phyloP scores from a whole-genome alignment of 495 filamentous ascomycete species.

The Gamarada debralockiae region DNA sequence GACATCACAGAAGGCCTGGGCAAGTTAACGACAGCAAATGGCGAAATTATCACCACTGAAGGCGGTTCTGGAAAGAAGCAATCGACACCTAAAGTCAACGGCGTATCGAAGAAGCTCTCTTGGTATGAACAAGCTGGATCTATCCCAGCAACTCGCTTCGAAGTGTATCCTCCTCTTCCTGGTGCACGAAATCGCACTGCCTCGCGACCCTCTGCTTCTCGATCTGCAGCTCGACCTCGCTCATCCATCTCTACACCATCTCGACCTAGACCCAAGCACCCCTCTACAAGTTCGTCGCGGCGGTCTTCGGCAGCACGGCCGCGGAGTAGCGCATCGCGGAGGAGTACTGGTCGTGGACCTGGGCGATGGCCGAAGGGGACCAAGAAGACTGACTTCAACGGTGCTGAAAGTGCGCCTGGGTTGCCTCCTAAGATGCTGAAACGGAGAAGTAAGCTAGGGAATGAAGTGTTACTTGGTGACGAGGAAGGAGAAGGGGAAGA shows the following conservation, averaged over 20 bases:
- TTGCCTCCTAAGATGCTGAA: conserved; percentile 46
- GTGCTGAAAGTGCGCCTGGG: conserved; percentile 51
- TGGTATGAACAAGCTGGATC: conserved; percentile 32
- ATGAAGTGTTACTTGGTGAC: conserved; percentile 18
- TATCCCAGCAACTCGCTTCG: conserved; percentile 77
- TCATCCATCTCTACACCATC: conserved; percentile 4
- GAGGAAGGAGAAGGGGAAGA: conserved; percentile 29
- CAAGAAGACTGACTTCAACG: conserved; percentile 53
- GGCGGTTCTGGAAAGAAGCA: conserved; percentile 4
- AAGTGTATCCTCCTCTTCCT: conserved; percentile 79
- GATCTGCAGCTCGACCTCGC: conserved; percentile 10
- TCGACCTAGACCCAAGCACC: conserved; percentile 9
- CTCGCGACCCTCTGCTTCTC: conserved; percentile 15
- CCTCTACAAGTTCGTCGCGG: conserved; percentile 8
- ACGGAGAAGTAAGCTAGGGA: conserved; percentile 26
- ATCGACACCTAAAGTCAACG: conserved; percentile 26
- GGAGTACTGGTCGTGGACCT: conserved; percentile 46
- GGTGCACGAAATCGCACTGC: conserved; percentile 24
- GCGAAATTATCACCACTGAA: conserved; percentile 6
- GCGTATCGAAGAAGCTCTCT: conserved; percentile 24
- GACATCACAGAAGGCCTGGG: conserved; percentile 15
- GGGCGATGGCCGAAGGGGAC: conserved; percentile 52
- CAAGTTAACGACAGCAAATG: conserved; percentile 17
- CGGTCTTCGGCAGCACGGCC: conserved; percentile 14
- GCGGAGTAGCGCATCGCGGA: conserved; percentile 10